A percentile compares a stretch with the other conserved stretches of the same genome.
Evolutionary conservation across 2,329 filamentous ascomycete genomes (phyloP).

Genomic region (Phialophora tarda): DNA sequence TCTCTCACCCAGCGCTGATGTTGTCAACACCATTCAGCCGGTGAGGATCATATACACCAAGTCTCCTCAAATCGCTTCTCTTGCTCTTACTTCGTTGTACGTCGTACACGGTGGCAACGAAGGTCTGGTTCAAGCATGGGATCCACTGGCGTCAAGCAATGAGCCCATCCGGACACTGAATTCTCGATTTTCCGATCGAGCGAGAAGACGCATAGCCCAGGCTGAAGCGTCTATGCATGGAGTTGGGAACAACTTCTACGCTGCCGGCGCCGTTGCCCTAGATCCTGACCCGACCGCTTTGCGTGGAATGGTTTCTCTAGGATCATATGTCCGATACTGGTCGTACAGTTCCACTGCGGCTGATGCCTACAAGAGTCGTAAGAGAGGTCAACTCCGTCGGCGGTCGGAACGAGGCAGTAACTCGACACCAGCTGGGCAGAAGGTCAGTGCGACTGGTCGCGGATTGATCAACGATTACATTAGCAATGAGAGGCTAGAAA

Average conservation of each 20-base stretch:
- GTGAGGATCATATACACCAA: conserved; percentile 86
- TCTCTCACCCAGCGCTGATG: conserved; percentile 59
- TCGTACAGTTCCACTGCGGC: conserved; percentile 82
- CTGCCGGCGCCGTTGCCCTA: conserved; percentile 80
- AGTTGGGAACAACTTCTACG: conserved; percentile 75
- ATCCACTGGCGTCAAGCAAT: conserved; percentile 80
- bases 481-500: conserved; percentile 79
- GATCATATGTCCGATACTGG: conserved; percentile 89
- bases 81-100: conserved; percentile 84
- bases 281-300: conserved; percentile 87
- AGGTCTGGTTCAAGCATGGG: conserved; percentile 94
- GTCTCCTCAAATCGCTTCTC: conserved; percentile 81
- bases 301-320: conserved; percentile 84
- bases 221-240: conserved; percentile 70
- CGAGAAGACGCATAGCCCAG: conserved; percentile 75
- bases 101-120: conserved; percentile 93
- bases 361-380: conserved; percentile 74
- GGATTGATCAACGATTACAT: conserved; percentile 81
- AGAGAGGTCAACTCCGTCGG: conserved; percentile 69
- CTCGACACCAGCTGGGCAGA: conserved; percentile 57
- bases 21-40: conserved; percentile 68
- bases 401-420: conserved; percentile 71
- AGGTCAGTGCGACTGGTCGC: conserved; percentile 67
- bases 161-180: conserved; percentile 86
- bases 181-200: conserved; percentile 79